phyloP scores from a whole-genome alignment of 2,329 filamentous ascomycete genomes.

The Coniochaeta prunicola region DNA sequence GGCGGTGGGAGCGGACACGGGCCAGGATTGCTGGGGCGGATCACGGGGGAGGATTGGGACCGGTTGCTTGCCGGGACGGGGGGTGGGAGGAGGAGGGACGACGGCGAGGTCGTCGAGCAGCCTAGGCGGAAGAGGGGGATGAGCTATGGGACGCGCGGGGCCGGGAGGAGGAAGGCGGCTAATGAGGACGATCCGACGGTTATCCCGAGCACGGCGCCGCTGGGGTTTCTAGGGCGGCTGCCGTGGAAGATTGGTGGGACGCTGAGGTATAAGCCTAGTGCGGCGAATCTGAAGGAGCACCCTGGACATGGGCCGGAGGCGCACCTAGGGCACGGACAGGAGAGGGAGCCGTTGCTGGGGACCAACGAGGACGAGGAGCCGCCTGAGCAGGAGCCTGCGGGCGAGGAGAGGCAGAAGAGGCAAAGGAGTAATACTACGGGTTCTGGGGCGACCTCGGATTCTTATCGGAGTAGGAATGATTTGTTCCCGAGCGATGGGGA shows the following conservation, averaged over 20 bases:
- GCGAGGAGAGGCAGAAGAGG: constrained; percentile 29
- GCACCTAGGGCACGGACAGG: constrained; percentile 22
- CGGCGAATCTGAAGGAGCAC: constrained; percentile 83
- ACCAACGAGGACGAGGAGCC: constrained; percentile 40
- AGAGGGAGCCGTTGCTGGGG: constrained; percentile 63
- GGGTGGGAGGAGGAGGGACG: constrained; percentile 19
- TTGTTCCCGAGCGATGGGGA: constrained; percentile 80
- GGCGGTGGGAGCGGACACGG: constrained; percentile 43
- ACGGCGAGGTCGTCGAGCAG: constrained; percentile 46
- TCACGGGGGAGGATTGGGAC: constrained; percentile 67
- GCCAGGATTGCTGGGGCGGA: constrained; percentile 32
- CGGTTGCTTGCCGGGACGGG: constrained; percentile 59
- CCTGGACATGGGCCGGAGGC: constrained; percentile 45
- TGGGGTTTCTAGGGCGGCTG: constrained; percentile 76
- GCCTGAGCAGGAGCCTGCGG: constrained; percentile 25
- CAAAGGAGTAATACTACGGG: constrained; percentile 72
- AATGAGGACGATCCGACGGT: constrained; percentile 70
- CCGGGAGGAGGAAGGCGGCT: constrained; percentile 34
- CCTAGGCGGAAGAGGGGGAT: constrained; percentile 71
- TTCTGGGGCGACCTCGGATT: constrained; percentile 77
- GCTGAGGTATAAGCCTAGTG: constrained; percentile 81
- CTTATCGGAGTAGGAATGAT: constrained; percentile 80
- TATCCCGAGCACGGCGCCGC: constrained; percentile 78
- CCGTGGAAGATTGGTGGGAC: constrained; percentile 81
- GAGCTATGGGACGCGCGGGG: constrained; percentile 70